phyloP scores from a whole-genome alignment of 2,329 filamentous ascomycete genomes.

The Neonectria punicea region DNA sequence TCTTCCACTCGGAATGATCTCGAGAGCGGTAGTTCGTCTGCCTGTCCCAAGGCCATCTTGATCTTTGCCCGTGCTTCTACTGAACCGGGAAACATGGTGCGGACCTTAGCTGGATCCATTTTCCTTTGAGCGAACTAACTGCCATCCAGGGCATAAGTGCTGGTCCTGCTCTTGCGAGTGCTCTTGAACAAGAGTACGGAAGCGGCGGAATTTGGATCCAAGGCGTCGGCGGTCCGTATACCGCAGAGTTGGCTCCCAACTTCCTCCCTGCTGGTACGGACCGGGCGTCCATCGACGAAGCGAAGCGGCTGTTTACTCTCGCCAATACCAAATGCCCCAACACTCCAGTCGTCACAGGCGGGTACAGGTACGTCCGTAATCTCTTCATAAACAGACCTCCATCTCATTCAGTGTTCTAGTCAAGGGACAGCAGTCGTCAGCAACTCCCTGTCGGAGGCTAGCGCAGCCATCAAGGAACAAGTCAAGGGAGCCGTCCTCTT shows the following conservation, averaged over 20 bases:
- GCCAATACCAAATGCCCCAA: conserved; percentile 56
- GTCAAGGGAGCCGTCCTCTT: conserved; percentile 52
- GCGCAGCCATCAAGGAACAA: conserved; percentile 44
- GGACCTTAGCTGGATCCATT: neutral
- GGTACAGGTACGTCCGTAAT: conserved; percentile 40
- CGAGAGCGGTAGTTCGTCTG: conserved; percentile 39
- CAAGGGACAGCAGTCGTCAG: conserved; percentile 58
- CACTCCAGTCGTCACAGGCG: conserved; percentile 55
- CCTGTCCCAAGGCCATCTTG: conserved; percentile 52
- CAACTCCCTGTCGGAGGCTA: conserved; percentile 50
- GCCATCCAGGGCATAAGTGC: conserved; percentile 41
- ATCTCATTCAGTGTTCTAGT: conserved; percentile 55
- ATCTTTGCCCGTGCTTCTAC: conserved; percentile 53
- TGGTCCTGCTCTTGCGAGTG: conserved; percentile 44
- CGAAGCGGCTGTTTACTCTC: conserved; percentile 51
- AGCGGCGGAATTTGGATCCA: conserved; percentile 52
- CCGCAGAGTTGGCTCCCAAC: conserved; percentile 49
- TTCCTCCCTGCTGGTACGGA: conserved; percentile 51
- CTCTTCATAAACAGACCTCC: conserved; percentile 33
- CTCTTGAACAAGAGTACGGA: conserved; percentile 42
- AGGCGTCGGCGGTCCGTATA: conserved; percentile 55
- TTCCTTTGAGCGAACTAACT: neutral
- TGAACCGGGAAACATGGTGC: conserved; percentile 53
- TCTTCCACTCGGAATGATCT: conserved; percentile 40
- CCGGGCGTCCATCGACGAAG: conserved; percentile 52